These are phyloP conservation scores for Meripilus lineatus DNA, from an alignment of 1,284 basidiomycete species.

Conservation along the genomic window DNA sequence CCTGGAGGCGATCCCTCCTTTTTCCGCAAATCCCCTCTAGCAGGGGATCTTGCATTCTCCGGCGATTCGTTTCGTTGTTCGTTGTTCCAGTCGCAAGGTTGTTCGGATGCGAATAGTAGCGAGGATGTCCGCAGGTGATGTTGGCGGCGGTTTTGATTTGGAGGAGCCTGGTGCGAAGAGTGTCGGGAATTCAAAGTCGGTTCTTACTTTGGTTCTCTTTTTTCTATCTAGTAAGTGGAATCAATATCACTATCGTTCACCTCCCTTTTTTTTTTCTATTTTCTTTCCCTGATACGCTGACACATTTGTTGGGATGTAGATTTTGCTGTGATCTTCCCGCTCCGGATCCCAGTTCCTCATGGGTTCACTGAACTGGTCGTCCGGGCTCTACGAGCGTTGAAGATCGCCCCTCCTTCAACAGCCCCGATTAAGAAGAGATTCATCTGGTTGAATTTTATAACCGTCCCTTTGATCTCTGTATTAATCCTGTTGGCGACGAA, in stretches of 20 bases:
- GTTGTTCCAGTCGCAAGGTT: no score
- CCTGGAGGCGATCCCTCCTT: no score
- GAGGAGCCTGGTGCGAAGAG: no score
- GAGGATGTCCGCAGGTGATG: no score
- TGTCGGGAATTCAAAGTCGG: slow-evolving; percentile 30
- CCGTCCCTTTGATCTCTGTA: slow-evolving; percentile 78
- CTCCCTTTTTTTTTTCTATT: no score
- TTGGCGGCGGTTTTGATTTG: no score
- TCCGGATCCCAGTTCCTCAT: slow-evolving; percentile 46
- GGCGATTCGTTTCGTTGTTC: no score
- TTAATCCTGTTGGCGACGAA: slow-evolving; percentile 73
- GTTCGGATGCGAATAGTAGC: no score
- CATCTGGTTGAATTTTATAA: slow-evolving; percentile 62
- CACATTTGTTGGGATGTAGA: slow-evolving; percentile 27
- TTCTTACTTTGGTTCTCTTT: slow-evolving; percentile 70
- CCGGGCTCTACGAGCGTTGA: neutral
- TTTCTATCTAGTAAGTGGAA: slow-evolving; percentile 59
- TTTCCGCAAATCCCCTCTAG: no score
- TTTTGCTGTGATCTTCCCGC: slow-evolving; percentile 62
- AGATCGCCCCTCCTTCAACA: neutral
- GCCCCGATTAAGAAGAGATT: slow-evolving; percentile 17
- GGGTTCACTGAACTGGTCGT: neutral
- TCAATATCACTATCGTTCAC: no score
- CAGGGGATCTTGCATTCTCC: no score
- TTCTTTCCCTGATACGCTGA: neutral